These are phyloP conservation scores for Penicillium sp. DNA, from an alignment of 2,329 filamentous ascomycete genomes.

Conservation along the genomic window DNA sequence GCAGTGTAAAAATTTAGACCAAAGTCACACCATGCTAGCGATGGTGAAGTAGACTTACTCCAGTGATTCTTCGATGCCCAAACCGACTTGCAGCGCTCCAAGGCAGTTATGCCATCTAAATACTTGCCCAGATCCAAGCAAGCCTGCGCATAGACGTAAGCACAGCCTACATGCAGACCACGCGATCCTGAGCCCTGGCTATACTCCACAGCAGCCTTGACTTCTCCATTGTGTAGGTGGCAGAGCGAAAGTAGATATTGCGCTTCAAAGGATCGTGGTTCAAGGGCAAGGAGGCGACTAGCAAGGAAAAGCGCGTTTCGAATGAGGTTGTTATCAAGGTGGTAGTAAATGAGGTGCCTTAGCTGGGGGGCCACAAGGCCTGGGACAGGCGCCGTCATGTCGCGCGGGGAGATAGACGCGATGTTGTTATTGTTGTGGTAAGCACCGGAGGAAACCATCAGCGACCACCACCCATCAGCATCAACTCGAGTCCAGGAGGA, in stretches of 20 bases:
- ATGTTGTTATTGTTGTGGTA: conserved; percentile 16
- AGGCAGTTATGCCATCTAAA: conserved; percentile 76
- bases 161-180: conserved; percentile 78
- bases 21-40: background rate
- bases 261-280: conserved; percentile 77
- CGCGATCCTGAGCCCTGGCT: conserved; percentile 71
- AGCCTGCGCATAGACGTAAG: conserved; percentile 88
- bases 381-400: conserved; percentile 58
- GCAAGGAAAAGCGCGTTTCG: conserved; percentile 94
- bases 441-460: conserved; percentile 20
- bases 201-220: conserved; percentile 82
- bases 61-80: conserved; percentile 77
- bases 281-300: conserved; percentile 80
- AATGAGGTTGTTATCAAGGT: conserved; percentile 85
- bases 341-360: conserved; percentile 67
- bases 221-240: conserved; percentile 78
- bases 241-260: conserved; percentile 82
- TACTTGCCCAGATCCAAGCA: conserved; percentile 78
- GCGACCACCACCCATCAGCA: conserved; percentile 16
- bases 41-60: conserved; percentile 57
- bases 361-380: conserved; percentile 62
- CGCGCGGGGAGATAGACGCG: conserved; percentile 26
- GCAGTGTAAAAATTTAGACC: conserved; percentile 3
- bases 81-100: conserved; percentile 77
- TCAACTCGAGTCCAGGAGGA: background rate